Evolutionary conservation across 192 early-diverging fungal species (phyloP).

Genomic region (Podila minutissima): DNA sequence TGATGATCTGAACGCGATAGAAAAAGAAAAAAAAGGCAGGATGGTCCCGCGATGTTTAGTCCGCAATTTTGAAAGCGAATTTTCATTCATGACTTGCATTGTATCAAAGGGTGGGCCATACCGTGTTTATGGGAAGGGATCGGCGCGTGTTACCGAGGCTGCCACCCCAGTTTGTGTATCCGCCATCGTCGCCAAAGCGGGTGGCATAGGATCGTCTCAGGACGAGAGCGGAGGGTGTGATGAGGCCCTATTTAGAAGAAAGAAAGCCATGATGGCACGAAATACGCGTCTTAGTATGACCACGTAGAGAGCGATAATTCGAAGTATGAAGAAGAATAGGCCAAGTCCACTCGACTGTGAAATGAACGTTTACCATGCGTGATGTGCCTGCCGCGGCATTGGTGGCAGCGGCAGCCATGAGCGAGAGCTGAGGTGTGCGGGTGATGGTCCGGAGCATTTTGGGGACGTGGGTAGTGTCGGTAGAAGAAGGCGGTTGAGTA

Average conservation of each 20-base stretch:
- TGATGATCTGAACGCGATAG: constrained; percentile 65
- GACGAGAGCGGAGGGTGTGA: constrained; percentile 31
- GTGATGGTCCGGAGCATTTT: constrained; percentile 28
- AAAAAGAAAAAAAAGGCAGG: neutral
- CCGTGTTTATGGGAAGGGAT: constrained; percentile 62
- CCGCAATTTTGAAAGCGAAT: too few relatives aligned
- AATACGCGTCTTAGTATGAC: neutral
- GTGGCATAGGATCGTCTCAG: constrained; percentile 32
- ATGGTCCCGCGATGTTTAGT: neutral
- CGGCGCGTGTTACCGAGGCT: constrained; percentile 39
- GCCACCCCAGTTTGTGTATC: constrained; percentile 30
- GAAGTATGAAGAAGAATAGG: neutral
- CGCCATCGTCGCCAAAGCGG: constrained; percentile 42
- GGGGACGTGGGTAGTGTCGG: neutral
- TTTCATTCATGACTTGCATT: neutral
- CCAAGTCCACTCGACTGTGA: neutral
- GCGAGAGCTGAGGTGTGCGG: constrained; percentile 5
- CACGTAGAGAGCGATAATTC: neutral
- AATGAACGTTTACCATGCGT: neutral
- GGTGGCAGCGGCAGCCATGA: constrained; percentile 2
- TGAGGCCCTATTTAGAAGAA: constrained; percentile 3
- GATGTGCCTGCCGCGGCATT: constrained; percentile 1
- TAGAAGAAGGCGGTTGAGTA: too few relatives aligned
- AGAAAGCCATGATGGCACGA: neutral
- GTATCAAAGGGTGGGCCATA: constrained; percentile 8